Evolutionary conservation across 257 asterid genomes (phyloP), one percentile per base, ranked within the genome.

Genomic region (Capsicum chinense): DNA sequence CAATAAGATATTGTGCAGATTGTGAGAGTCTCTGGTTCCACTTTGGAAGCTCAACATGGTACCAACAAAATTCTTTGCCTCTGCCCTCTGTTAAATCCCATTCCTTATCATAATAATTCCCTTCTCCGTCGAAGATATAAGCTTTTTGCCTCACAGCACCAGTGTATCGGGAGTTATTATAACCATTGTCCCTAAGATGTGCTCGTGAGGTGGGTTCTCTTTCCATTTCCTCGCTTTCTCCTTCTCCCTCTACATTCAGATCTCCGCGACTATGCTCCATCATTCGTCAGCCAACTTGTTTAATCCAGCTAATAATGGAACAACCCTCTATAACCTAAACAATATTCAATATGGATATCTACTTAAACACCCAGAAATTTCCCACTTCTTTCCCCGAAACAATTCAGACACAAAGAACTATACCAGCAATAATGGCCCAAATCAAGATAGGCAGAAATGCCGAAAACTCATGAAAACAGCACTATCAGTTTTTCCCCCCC

Each of bases 61-160:
- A 97, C 99, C 99, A 97, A 90, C 99, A 95, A 83, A 97, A 97
- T 63, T 97, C 98, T 85, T 93, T 93, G 35, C 96, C 99, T 73
- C 84, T 83, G 64, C 98, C 99, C 69, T 88, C 93, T 21, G 50
- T 70, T 62, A 97, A 93, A 84, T 95, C 98, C 99, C 99, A 97
- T 85, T 97, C 99, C 87, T 97, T 97, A 48, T 92, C 86, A 62
- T 90, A 91, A 86, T 87, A 94, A 86, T 89, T 93, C 78, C 98
- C 98, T 64, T 92, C 97, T 10, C 99, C 99, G 80, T 93, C 98
- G 33, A 97, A 97, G 79, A 97, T 93, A 82, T 95, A 97, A 2
- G 97, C 97, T 84, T 88, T 93, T 63, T 89, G 91, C 79, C 95
- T 93, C 83, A 93, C 97, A 3, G 87, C 88, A 79, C 93, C 95